These are phyloP conservation scores for Zoysia japonica DNA, from an alignment of 176 grass and related monocot genomes.

Conservation along the genomic window DNA sequence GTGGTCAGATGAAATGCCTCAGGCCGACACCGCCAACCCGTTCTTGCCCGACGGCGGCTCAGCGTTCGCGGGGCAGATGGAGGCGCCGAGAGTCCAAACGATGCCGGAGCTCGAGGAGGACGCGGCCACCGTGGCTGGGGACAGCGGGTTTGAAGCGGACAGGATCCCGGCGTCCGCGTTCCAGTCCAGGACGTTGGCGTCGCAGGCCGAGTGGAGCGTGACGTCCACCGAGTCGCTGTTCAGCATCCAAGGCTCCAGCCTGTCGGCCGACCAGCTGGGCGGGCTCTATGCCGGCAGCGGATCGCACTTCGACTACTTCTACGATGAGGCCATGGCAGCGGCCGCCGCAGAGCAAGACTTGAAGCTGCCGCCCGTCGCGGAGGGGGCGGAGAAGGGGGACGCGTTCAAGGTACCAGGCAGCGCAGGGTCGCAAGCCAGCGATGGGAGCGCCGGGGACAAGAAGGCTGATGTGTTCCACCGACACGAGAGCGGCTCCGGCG, in stretches of 20 bases:
- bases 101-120: neutral
- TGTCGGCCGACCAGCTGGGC: neutral
- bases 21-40: neutral
- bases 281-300: conserved; percentile 24
- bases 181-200: conserved; percentile 40
- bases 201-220: conserved; percentile 71
- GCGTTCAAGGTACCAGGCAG: conserved; percentile 30
- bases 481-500: conserved; percentile 47
- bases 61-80: too few species aligned
- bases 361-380: conserved; percentile 34
- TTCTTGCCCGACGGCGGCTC: too few species aligned
- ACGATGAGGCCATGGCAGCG: conserved; percentile 43
- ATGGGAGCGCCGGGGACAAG: neutral
- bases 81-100: conserved; percentile 37
- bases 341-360: neutral
- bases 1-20: conserved; percentile 14
- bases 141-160: conserved; percentile 45
- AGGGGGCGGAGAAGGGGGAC: conserved; percentile 14
- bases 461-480: neutral
- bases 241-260: conserved; percentile 60
- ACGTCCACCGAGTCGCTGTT: conserved; percentile 77
- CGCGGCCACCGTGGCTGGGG: neutral
- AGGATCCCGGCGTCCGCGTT: conserved; percentile 73
- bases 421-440: conserved; percentile 27
- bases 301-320: conserved; percentile 57